These are phyloP conservation scores for Lactarius indigo DNA, from an alignment of 768 basidiomycete genomes.

Conservation along the genomic window DNA sequence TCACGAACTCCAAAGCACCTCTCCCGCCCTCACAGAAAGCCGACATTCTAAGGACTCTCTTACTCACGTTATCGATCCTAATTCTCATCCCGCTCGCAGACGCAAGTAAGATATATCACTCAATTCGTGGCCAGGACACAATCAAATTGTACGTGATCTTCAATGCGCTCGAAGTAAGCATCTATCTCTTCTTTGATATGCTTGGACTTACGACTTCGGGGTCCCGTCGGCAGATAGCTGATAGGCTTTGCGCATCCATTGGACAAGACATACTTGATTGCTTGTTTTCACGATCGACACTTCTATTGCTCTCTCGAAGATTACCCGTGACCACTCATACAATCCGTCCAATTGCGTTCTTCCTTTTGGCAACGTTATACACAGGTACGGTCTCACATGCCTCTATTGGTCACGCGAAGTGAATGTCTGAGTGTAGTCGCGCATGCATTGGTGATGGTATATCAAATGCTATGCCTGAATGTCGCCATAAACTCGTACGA, in stretches of 20 bases:
- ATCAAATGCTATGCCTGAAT: conserved; percentile 90
- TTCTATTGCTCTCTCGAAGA: conserved; percentile 66
- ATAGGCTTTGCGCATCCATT: conserved; percentile 90
- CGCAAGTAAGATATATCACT: conserved; percentile 96
- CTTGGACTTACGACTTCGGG: not conserved
- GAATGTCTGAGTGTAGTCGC: conserved; percentile 49
- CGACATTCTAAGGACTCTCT: conserved; percentile 77
- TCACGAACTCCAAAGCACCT: conserved; percentile 45
- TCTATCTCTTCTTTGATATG: conserved; percentile 12
- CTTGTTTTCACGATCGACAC: conserved; percentile 88
- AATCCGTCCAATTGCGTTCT: conserved; percentile 80
- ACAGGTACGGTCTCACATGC: conserved; percentile 51
- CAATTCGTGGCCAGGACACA: conserved; percentile 95
- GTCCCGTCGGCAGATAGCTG: conserved; percentile 67
- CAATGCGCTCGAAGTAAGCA: conserved; percentile 89
- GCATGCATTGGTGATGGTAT: conserved; percentile 93
- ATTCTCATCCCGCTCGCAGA: conserved; percentile 84
- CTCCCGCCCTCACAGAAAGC: conserved; percentile 89
- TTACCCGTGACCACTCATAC: conserved; percentile 59
- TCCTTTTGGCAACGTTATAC: conserved; percentile 76
- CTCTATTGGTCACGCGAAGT: not conserved
- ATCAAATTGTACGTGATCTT: conserved; percentile 99
- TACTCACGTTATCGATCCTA: conserved; percentile 70
- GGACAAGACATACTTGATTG: conserved; percentile 98
- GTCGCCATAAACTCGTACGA: conserved; percentile 99